Base-by-base conservation (phyloP, 139 green algal genomes). In the Asterochloris sp. region DNA sequence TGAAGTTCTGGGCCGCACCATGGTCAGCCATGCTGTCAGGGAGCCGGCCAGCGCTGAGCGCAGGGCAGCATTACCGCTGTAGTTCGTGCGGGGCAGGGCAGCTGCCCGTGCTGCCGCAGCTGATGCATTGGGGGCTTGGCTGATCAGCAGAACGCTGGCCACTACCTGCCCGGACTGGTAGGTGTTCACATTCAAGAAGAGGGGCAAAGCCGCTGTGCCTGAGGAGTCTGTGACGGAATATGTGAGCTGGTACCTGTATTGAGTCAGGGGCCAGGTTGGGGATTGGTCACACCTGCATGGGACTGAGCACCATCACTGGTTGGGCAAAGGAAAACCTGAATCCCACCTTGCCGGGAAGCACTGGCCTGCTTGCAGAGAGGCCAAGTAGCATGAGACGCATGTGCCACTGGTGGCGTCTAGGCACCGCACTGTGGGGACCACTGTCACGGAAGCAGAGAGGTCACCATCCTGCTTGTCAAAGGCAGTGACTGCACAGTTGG, bases 381-480 rank as follows among this genome's bases (percentile, higher is more conserved):
- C 60, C 23, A 80, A n/a, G 26, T 47, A n/a, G 60, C 76, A 80
- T 13, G 23, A 69, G 61, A n/a, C 19, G 23, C 76, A 80, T 17
- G 24, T 62, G 19, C 67, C 54, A 54, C 68, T 80, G 60, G 67
- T 61, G 23, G 76, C 68, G 23, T 24, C 54, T n/a, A 62, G 60
- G 54, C 76, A 80, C 13, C 13, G 67, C 14, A 62, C 76, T 14
- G 13, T 80, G n/a, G 76, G 60, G n/a, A 54, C 60, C 21, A 80
- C 76, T 27, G 29, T 61, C 60, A 80, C 68, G 60, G n/a, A 69
- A 21, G 60, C 76, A 29, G 60, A 69, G 23, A 80, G 67, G 61
- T 80, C 76, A 8, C 76, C 76, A 21, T 80, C 76, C 61, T 80
- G 76, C 60, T 62, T 80, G 60, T 80, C 76, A 29, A 12, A 80